Evolutionary conservation across 2,329 filamentous ascomycete species (phyloP), one percentile per base, ranked within the genome.

Genomic region (Alternaria dauci): DNA sequence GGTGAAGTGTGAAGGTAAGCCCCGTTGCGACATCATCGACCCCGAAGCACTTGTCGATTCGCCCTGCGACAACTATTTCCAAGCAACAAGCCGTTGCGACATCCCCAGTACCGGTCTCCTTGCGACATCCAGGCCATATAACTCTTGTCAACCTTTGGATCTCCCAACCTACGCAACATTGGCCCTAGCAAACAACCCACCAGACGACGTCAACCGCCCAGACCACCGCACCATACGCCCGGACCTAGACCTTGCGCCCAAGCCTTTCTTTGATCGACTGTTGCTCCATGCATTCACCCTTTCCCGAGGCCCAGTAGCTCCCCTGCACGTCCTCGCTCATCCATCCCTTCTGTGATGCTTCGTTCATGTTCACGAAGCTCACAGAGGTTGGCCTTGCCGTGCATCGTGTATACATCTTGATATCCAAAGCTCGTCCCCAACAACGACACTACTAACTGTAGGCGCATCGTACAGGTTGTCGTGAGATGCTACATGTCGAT

Each of bases 1-100:
- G 56, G 61, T 66, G 65, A 68, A 58, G 52, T 53, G 41, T 51
- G 39, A 63, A 66, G 65, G 65, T 68, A 66, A 68, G 65, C 55
- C 58, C 61, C 42, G 50, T 58, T 47, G 55, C 55, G 39, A n/a
- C 36, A 51, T 16, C 26, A 47, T 54, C 55, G 46, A 59, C n/a
- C 41, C 50, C 58, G 44, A 63, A 48, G 50, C 55, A 44, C 30
- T 34, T 34, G 16, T 48, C 55, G 48, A 51, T 41, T 32, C 44
- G 23, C 59, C 55, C n/a, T 58, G 55, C 55, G 30, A 61, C 54
- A 61, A 53, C 8, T n/a, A 38, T 25, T 2, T 34, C 53, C 26
- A 38, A 46, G 34, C 50, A 41, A n/a, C 36, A 52, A 58, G 48
- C 48, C 48, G 52, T 54, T 39, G 41, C 39, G 41, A 18, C 48